These are phyloP conservation scores for Fusarium nanum DNA, from an alignment of 2,329 filamentous ascomycete genomes.

Conservation along the genomic window DNA sequence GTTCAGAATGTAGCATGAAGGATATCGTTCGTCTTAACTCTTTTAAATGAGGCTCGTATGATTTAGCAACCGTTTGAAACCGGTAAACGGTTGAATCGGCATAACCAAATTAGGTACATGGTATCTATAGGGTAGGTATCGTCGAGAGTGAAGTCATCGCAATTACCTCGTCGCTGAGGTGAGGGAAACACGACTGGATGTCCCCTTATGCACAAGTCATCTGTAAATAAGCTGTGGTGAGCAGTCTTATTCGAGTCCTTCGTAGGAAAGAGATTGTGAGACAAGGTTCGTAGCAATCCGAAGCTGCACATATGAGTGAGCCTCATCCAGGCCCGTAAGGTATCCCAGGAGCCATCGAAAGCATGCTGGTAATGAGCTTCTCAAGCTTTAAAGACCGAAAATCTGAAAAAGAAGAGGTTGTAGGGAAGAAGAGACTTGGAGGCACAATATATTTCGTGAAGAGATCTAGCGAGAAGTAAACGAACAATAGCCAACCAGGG, in stretches of 20 bases:
- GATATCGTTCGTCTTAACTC: neutral
- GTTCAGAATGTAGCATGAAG: neutral
- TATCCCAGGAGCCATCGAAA: neutral
- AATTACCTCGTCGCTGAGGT: neutral
- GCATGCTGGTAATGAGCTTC: neutral
- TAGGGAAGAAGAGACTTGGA: neutral
- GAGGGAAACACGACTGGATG: neutral
- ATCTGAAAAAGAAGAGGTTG: neutral
- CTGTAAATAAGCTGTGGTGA: neutral
- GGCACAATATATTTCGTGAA: neutral
- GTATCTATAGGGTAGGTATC: neutral
- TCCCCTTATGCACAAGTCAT: neutral
- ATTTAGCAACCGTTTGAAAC: neutral
- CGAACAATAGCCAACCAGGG: neutral
- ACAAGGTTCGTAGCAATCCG: neutral
- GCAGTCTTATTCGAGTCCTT: neutral
- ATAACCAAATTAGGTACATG: neutral
- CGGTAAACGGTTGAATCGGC: neutral
- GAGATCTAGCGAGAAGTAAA: neutral
- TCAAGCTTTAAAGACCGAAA: neutral
- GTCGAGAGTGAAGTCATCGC: neutral
- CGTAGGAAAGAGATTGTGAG: neutral
- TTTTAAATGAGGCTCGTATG: neutral
- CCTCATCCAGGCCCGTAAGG: accelerated
- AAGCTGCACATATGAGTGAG: neutral